Base-by-base conservation (phyloP, 108 stramenopile species). In the Fistulifera pelliculosa region DNA sequence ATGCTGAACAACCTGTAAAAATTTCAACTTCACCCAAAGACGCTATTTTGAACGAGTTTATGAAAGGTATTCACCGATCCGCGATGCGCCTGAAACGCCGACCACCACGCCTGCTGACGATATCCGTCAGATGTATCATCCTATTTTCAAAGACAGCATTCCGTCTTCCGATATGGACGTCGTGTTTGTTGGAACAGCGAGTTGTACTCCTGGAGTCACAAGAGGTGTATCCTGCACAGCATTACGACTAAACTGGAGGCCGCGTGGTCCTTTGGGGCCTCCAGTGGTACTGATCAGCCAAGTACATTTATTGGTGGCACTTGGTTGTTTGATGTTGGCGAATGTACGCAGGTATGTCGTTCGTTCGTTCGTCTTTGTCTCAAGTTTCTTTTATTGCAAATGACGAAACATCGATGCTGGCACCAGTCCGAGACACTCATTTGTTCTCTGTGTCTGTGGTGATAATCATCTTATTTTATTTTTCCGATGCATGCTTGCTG, bases 241-340 rank as follows among this genome's bases (percentile, higher is more conserved):
- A 0, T 50, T 97, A 21, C 60, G 86, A 18, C 60, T 87, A 6
- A 58, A 58, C 35, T 60, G 58, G 58, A 19, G 31, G 2, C 58
- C 47, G 28, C 19, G 48, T 12, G 57, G 35, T 0, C 43, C 39
- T 55, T 16, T 15, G 45, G 28, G 18, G 60, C 28, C 12, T 31
- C 54, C 27, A 26, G 31, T 12, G 38, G 52, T 21, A 47, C 7
- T 17, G 44, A 45, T 45, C 19, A 17, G 19, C 11, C 44, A 3
- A 21, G 44, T 19, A 17, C 16, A 45, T 56, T 65, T 47, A 58
- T 57, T 14, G 81, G 87, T 39, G 82, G 83, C 5, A 85, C 85
- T 8, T 94, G 87, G 91, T 52, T 97, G n/a, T 97, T 97, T 66
- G 96, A 97, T 63, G 85, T 80, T 59, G 96, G 96, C 7, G 96